Evolutionary conservation across 768 basidiomycete species (phyloP), one percentile per base, ranked within the genome.

Genomic region (Kondoa malvinella): DNA sequence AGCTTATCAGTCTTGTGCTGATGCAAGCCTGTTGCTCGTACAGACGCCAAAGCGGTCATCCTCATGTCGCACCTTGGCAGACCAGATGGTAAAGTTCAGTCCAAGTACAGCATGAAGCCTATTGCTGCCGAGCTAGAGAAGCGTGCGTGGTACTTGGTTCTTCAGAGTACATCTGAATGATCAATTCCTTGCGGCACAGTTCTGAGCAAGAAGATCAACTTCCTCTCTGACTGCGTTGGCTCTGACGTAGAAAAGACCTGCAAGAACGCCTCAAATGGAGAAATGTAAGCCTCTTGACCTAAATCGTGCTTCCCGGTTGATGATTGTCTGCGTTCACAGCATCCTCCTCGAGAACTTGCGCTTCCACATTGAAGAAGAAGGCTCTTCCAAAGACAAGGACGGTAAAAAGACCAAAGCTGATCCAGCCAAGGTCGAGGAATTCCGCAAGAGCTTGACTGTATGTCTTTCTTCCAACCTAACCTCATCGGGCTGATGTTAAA

Each of bases 61-160:
- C 84, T 97, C 76, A 95, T 96, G 92, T 96, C 94, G 75, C 94
- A 99, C 78, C 84, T 99, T 67, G 95, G 94, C 27, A 89, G 94
- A 71, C 94, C 94, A 12, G 91, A 97, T 78, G 94, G 94, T 73
- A 87, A 89, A 74, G 84, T 85, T 66, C 86, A 86, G 75, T 81
- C 81, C 63, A 96, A 96, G 75, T 94, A 89, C 81, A 89, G 91
- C 4, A 84, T 99, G 68, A 86, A 83, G 77, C 89, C 90, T 56
- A 86, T 97, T 71, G 84, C 92, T 58, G 77, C 78, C 68, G 88
- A 92, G 77, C 82, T 95, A 33, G 83, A 87, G 74, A 83, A 82
- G 73, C 86, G 84, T 69, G 33, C 34, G 68, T 64, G 32, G 3
- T 26, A 29, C 15, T 27, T 21, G 3, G 56, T 57, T n/a, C 3